phyloP scores from a whole-genome alignment of 768 basidiomycete genomes.

The Hygrocybe punicea region DNA sequence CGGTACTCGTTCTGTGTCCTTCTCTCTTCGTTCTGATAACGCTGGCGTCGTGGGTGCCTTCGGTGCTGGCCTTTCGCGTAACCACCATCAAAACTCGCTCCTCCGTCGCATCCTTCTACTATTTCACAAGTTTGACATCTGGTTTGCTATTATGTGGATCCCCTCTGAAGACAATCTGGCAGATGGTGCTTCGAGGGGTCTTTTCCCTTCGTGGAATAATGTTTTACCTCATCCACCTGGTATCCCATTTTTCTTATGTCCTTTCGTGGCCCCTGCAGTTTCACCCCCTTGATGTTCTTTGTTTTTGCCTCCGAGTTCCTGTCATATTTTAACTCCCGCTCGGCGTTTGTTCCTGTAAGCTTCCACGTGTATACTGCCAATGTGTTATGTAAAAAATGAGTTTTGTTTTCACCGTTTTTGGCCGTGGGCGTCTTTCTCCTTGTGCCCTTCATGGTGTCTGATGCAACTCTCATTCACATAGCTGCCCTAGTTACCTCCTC shows the following conservation, averaged over 20 bases:
- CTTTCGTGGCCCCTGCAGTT: not conserved
- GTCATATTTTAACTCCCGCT: no score
- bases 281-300: no score
- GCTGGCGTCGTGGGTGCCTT: conserved; percentile 31
- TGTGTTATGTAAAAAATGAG: no score
- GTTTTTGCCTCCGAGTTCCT: no score
- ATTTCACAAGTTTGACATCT: conserved; percentile 21
- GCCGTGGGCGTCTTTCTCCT: no score
- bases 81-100: conserved; percentile 27
- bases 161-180: conserved; percentile 19
- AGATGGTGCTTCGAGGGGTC: conserved; percentile 15
- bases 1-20: conserved; percentile 12
- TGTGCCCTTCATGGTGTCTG: no score
- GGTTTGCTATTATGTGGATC: conserved; percentile 26
- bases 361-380: no score
- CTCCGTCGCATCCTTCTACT: conserved; percentile 24
- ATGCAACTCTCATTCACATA: no score
- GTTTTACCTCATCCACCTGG: not conserved
- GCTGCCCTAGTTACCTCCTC: no score
- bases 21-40: conserved; percentile 30
- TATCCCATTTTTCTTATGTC: not conserved
- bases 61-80: conserved; percentile 23
- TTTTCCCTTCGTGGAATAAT: not conserved
- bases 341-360: no score
- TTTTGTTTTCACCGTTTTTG: no score